Percentiles rank a stretch among this genome's conserved stretches.
Evolutionary conservation across 1,284 basidiomycete species (phyloP).

Genomic region (Naganishia cerealis): DNA sequence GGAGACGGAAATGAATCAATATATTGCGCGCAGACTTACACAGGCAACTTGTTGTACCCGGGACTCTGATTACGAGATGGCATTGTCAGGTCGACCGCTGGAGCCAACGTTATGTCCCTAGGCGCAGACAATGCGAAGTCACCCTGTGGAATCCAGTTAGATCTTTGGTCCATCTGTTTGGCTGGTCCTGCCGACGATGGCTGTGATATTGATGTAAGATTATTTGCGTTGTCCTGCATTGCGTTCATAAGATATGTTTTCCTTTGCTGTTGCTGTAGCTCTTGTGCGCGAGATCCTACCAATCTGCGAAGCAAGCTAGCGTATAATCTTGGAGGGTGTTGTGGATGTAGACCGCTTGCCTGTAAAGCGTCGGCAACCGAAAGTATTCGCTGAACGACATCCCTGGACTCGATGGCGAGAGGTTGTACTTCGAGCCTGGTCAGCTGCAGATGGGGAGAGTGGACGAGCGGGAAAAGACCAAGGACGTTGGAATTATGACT

Average conservation of each 20-base stretch:
- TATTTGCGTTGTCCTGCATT: not conserved
- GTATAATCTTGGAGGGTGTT: slow-evolving; percentile 21
- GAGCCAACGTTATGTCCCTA: slow-evolving; percentile 15
- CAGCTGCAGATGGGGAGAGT: slow-evolving; percentile 1
- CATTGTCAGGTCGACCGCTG: slow-evolving; percentile 15
- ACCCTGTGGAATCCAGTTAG: slow-evolving; percentile 8
- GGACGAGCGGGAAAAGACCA: not conserved
- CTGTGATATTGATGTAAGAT: not conserved
- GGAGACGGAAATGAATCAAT: not conserved
- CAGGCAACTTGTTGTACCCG: slow-evolving; percentile 1
- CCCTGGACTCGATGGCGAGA: slow-evolving; percentile 13
- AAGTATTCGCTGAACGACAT: slow-evolving; percentile 19
- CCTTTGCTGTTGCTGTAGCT: slow-evolving; percentile 19
- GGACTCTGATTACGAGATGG: slow-evolving; percentile 25
- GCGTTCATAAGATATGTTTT: not conserved
- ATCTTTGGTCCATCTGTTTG: not conserved
- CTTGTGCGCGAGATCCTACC: slow-evolving; percentile 15
- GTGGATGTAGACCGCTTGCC: slow-evolving; percentile 14
- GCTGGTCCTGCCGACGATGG: not conserved
- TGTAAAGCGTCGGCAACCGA: slow-evolving; percentile 20
- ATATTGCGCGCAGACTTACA: not conserved
- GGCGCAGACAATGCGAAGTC: not conserved
- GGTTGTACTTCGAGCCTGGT: slow-evolving; percentile 24
- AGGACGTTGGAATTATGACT: not conserved
- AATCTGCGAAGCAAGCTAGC: slow-evolving; percentile 13